Evolutionary conservation across 768 basidiomycete genomes (phyloP), one percentile per base, ranked within the genome.

Genomic region (Tulasnella sp.): DNA sequence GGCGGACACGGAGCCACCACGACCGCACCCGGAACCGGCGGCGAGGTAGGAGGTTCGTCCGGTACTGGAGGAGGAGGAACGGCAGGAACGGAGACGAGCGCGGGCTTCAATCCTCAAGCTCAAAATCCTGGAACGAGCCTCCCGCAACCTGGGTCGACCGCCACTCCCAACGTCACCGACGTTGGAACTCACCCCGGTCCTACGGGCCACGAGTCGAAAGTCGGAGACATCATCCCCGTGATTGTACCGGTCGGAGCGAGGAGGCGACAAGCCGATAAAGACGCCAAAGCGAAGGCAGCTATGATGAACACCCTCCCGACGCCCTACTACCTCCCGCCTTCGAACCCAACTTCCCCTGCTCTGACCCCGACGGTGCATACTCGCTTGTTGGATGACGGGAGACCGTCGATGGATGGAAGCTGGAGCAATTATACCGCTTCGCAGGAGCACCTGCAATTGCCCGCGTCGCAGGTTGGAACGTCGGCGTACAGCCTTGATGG

Each of bases 401-500:
- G 58, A n/a, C 31, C 58, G 11, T 28, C 64, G 64, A 69, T 16
- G n/a, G 31, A 69, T 37, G 34, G 64, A 16, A 14, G 1, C 9
- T 16, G 4, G 64, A 69, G 31, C 64, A 28, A 31, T 37, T 69
- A 69, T 31, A 31, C 64, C 9, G 37, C 64, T 5, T 54, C 54
- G 7, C 54, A 54, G 24, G 54, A 54, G 22, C 54, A 54, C 54
- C n/a, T 54, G 54, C 22, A 54, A 8, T 54, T 54, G 54, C 64
- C 64, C 14, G 64, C 24, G 1, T 16, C 64, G 11, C 28, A 14
- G 37, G 31, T 31, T 18, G 34, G 64, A 31, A 28, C 31, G 64
- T 69, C 64, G n/a, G n/a, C 60, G 64, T 69, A 69, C 18, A 69
- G 31, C 64, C 28, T 69, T 22, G 64, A 69, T 37, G 31, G 64